Percentiles rank a stretch among this genome's conserved stretches.
phyloP scores from a whole-genome alignment of 352 stramenopile genomes.

The Phytophthora boehmeriae region DNA sequence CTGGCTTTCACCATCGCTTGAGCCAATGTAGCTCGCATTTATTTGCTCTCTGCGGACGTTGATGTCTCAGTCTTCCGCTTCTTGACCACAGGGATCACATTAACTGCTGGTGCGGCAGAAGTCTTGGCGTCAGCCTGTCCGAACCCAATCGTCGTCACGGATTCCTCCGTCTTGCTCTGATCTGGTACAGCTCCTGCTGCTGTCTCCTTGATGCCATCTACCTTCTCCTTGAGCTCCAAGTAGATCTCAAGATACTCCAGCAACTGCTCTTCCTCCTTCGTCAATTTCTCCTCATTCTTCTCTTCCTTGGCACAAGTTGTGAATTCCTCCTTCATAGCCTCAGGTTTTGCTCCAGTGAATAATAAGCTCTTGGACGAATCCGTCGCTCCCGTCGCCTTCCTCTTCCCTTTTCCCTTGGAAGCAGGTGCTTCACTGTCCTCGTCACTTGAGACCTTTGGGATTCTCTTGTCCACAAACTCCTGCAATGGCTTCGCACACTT shows the following conservation, averaged over 20 bases:
- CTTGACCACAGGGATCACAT: constrained; percentile 74
- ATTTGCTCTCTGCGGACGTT: constrained; percentile 19
- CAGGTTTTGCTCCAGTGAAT: constrained; percentile 58
- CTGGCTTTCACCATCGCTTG: not conserved
- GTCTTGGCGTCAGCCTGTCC: constrained; percentile 26
- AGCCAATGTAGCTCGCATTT: not conserved
- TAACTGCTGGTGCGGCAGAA: constrained; percentile 45
- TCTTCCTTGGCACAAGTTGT: constrained; percentile 50
- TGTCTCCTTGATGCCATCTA: constrained; percentile 77
- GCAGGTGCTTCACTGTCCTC: constrained; percentile 13
- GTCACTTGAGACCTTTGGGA: constrained; percentile 57
- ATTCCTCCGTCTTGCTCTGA: constrained; percentile 25
- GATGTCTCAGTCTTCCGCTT: constrained; percentile 50
- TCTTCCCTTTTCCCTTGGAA: constrained; percentile 74
- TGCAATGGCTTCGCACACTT: constrained; percentile 47
- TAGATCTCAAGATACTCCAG: constrained; percentile 89
- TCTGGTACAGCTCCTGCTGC: constrained; percentile 25
- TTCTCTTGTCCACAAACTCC: constrained; percentile 53
- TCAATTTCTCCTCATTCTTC: constrained; percentile 25
- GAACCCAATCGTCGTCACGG: constrained; percentile 79
- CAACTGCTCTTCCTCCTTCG: constrained; percentile 50
- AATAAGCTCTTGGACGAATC: constrained; percentile 35
- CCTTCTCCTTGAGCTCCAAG: constrained; percentile 86
- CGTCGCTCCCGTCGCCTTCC: constrained; percentile 38
- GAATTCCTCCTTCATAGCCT: constrained; percentile 64